These are phyloP conservation scores for Colletotrichum higginsianum DNA, from an alignment of 2,329 filamentous ascomycete species.

Conservation along the genomic window DNA sequence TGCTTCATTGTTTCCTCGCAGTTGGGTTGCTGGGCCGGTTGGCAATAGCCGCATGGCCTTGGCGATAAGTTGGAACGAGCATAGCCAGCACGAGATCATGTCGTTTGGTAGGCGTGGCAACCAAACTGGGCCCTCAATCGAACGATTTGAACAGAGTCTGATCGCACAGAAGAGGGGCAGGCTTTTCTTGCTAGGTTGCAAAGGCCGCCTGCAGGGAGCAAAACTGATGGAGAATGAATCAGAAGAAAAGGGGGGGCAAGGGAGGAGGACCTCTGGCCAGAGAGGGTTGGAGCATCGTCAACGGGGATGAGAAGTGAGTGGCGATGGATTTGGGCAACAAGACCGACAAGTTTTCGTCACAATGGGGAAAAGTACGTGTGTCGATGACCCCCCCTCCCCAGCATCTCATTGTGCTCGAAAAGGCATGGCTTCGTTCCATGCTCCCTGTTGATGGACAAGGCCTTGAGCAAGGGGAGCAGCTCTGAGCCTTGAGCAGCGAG, in stretches of 20 bases:
- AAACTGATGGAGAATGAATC: background rate
- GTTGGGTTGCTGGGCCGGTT: background rate
- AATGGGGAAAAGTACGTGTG: constrained; percentile 23
- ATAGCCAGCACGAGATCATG: constrained; percentile 28
- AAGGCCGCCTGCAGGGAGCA: background rate
- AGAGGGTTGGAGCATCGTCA: constrained; percentile 31
- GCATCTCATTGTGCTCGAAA: background rate
- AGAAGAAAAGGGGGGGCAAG: no score
- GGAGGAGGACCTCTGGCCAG: constrained; percentile 8
- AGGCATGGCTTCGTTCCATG: constrained; percentile 18
- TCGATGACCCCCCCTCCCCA: constrained; percentile 6
- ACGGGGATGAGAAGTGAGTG: constrained; percentile 1
- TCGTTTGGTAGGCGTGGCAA: constrained; percentile 26
- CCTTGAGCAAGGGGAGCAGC: constrained; percentile 13
- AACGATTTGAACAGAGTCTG: constrained; percentile 29
- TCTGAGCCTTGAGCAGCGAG: background rate
- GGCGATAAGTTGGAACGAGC: constrained; percentile 12
- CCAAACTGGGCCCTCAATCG: constrained; percentile 15
- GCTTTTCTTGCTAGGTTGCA: background rate
- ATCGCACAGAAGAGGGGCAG: constrained; percentile 4
- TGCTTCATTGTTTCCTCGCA: background rate
- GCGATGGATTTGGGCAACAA: constrained; percentile 32
- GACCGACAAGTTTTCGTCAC: constrained; percentile 13
- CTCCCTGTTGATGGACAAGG: constrained; percentile 12
- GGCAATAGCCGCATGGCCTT: background rate